Base-by-base conservation (phyloP, 2,329 filamentous ascomycete species). In the Macrophomina pseudophaseolina region DNA sequence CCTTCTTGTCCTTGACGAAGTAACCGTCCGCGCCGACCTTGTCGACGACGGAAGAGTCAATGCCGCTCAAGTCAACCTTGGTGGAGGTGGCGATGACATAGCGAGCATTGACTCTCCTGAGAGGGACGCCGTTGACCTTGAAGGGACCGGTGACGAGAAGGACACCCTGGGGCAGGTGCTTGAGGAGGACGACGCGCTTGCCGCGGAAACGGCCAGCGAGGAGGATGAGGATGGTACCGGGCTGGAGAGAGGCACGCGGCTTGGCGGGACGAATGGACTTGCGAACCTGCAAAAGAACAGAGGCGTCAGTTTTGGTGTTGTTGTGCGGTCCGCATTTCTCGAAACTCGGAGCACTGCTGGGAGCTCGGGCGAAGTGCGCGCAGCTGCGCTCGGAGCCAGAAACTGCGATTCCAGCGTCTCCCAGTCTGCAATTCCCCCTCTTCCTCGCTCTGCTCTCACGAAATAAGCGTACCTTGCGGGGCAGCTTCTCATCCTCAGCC, bases 101-200 rank as follows among this genome's bases (percentile, higher is more conserved):
- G 84, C 92, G 90, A 81, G 92, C 87, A 87, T 96, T 96, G 82
- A 96, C 92, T 83, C 87, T 90, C 85, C 95, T 91, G 80, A 99
- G 91, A 76, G 95, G 95, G 74, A 99, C 95, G 84, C 95, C 95
- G 87, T 99, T 99, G 87, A 99, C 91, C 91, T 98, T 99, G 92
- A 98, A 99, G 82, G 95, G 95, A 79, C 95, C 95, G 81, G 95
- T 99, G 79, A 99, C 93, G 82, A 99, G 93, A 83, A 99, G 93
- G 74, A 97, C 93, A 86, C 95, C 95, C 87, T 97, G 93, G 81
- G 92, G 88, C 80, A 99, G 94, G 84, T 91, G 89, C 90, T 98
- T 98, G 83, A 99, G 91, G 85, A 98, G 93, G 80, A 99, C 88
- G 80, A 99, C 95, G 82, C 95, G 95, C 93, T 99, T 99, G 88